Conservation (phyloP, 345 rosid genomes). For the Eucalyptus erythrocorys region DNA sequence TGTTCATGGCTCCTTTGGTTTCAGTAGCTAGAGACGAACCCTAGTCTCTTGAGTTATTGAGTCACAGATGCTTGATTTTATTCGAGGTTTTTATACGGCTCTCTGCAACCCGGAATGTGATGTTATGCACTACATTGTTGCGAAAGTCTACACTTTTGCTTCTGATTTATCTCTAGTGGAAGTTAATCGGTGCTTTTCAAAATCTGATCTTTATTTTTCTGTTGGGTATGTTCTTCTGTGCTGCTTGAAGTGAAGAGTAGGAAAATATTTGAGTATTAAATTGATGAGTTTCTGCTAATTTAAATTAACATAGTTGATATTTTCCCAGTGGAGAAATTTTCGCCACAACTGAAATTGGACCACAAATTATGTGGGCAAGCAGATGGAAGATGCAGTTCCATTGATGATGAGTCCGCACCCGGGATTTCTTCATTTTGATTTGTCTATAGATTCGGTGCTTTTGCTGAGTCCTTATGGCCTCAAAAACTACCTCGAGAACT, state of each 20-base stretch:
- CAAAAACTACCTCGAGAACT: conserved; percentile 23
- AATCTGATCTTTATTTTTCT: neutral
- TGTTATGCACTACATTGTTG: neutral
- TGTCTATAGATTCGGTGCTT: neutral
- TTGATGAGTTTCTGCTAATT: neutral
- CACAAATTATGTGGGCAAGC: neutral
- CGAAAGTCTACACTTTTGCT: neutral
- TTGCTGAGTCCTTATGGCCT: conserved; percentile 27
- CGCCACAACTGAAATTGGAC: neutral
- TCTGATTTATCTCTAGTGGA: neutral
- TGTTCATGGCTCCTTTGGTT: neutral
- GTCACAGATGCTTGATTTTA: neutral
- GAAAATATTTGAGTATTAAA: neutral
- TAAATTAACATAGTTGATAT: neutral
- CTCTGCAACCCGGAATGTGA: neutral
- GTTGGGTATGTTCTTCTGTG: neutral
- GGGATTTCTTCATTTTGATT: conserved; percentile 19
- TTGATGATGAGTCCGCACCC: neutral
- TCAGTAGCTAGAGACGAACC: neutral
- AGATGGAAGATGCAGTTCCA: conserved; percentile 3
- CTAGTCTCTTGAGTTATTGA: neutral
- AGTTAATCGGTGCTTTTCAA: neutral
- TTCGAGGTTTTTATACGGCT: neutral
- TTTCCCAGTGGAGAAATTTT: neutral
- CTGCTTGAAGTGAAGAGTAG: neutral